A percentile compares a stretch with the other conserved stretches of the same genome.
Evolutionary conservation across 345 rosid species (phyloP).

Genomic region (Euphorbia pulcherrima): DNA sequence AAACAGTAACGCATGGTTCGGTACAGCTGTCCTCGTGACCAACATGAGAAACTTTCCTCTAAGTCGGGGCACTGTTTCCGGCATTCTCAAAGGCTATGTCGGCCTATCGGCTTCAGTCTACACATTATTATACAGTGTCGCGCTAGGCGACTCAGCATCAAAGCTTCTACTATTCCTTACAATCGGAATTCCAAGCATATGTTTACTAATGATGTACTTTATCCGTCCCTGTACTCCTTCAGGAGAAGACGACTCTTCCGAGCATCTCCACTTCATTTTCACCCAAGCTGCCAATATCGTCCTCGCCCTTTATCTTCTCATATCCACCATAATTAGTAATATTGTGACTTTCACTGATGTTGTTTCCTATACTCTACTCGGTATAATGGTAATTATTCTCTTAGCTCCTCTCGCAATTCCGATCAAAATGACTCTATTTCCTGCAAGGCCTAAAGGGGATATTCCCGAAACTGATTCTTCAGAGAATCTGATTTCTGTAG

Average conservation of each 20-base stretch:
- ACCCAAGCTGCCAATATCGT: slow-evolving; percentile 60
- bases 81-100: slow-evolving; percentile 79
- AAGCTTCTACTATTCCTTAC: slow-evolving; percentile 61
- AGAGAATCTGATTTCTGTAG: slow-evolving; percentile 44
- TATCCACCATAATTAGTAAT: slow-evolving; percentile 47
- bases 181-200: slow-evolving; percentile 66
- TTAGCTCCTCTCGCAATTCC: slow-evolving; percentile 84
- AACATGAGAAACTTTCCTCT: slow-evolving; percentile 93
- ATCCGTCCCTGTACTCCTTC: slow-evolving; percentile 80
- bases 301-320: slow-evolving; percentile 67
- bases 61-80: slow-evolving; percentile 74
- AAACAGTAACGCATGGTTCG: slow-evolving; percentile 81
- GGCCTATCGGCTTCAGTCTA: slow-evolving; percentile 79
- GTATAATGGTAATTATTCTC: slow-evolving; percentile 54
- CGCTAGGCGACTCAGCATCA: slow-evolving; percentile 55
- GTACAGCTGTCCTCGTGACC: slow-evolving; percentile 82
- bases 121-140: slow-evolving; percentile 62
- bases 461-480: slow-evolving; percentile 50
- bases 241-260: slow-evolving; percentile 84
- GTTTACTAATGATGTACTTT: slow-evolving; percentile 65
- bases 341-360: slow-evolving; percentile 32
- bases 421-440: slow-evolving; percentile 87
- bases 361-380: slow-evolving; percentile 51
- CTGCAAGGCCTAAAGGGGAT: slow-evolving; percentile 38
- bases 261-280: slow-evolving; percentile 63